Evolutionary conservation across 1,284 basidiomycete species (phyloP), one percentile per base, ranked within the genome.

Genomic region (Heterobasidion occidentale): DNA sequence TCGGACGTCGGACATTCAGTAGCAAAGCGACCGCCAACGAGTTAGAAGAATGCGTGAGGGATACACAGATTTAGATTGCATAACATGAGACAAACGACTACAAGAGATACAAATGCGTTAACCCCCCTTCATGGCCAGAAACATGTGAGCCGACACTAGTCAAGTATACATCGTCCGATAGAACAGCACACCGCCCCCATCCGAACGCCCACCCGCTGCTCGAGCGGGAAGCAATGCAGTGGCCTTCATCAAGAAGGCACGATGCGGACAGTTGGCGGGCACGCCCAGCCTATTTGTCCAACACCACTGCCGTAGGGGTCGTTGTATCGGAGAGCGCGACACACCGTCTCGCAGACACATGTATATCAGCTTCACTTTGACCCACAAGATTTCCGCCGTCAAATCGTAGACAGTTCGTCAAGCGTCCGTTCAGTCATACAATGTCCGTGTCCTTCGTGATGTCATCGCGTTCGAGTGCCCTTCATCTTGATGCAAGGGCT

Each of bases 391-490:
- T 20, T 19, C 27, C 52, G n/a, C 47, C 47, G 20, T 20, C 34
- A 42, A 19, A 35, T 46, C 52, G 44, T 53, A 36, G 27, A n/a
- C 20, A 35, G 51, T 45, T 46, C 52, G 52, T 53, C 33, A 53
- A 49, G 34, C 9, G 50, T 42, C 50, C 35, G 36, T 51, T 34
- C 19, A 51, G 50, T 54, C 53, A 35, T 54, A 27, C n/a, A 48
- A 35, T 35, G 35, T 50, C 53, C 46, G 36, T 54, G 33, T 54
- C 35, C 53, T 54, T 54, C 53, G 53, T 54, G 49, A 54, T 35
- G 42, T 47, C 46, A 46, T 54, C 35, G 33, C 50, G 14, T 36
- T 33, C 9, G 34, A 19, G 50, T 33, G n/a, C 9, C 12, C n/a
- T 8, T 7, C 38, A 42, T 12, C 12, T 42, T n/a, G 38, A 42